These are phyloP conservation scores for Auriculariales sp. DNA, from an alignment of 768 basidiomycete species.

Conservation along the genomic window DNA sequence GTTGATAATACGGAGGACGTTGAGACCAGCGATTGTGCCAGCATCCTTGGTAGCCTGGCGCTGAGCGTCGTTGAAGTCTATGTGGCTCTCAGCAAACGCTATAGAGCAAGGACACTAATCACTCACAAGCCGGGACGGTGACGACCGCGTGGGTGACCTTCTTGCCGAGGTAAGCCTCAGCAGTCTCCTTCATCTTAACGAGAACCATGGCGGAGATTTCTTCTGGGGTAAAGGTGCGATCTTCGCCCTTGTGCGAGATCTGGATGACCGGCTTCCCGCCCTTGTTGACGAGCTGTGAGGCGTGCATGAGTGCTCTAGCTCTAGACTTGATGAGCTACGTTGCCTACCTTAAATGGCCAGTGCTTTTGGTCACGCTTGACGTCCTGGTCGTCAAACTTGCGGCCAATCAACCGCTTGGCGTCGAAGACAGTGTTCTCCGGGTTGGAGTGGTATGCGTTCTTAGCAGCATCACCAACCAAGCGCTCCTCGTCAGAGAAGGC, in stretches of 20 bases:
- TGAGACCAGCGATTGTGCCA: slow-evolving; percentile 85
- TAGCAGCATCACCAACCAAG: slow-evolving; percentile 89
- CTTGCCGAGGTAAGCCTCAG: slow-evolving; percentile 92
- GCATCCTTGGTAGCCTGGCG: slow-evolving; percentile 99
- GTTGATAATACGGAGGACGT: slow-evolving; percentile 94
- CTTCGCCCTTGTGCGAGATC: slow-evolving; percentile 66
- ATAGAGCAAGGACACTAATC: background rate
- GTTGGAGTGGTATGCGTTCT: slow-evolving; percentile 89
- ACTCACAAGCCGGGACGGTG: slow-evolving; percentile 87
- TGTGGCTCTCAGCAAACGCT: background rate
- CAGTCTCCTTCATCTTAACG: slow-evolving; percentile 97
- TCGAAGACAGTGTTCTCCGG: slow-evolving; percentile 92
- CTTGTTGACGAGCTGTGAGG: slow-evolving; percentile 73
- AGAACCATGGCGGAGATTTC: slow-evolving; percentile 95
- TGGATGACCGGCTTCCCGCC: slow-evolving; percentile 66
- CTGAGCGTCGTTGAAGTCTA: slow-evolving; percentile 97
- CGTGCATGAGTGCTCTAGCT: slow-evolving; percentile 5
- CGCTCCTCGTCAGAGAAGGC: slow-evolving; percentile 68
- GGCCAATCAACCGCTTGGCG: slow-evolving; percentile 90
- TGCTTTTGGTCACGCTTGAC: slow-evolving; percentile 76
- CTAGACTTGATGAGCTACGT: background rate
- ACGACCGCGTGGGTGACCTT: slow-evolving; percentile 96
- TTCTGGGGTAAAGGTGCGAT: slow-evolving; percentile 78
- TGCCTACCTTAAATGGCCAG: slow-evolving; percentile 26
- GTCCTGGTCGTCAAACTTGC: slow-evolving; percentile 67